phyloP scores from a whole-genome alignment of 345 rosid species.

The Gossypium stocksii region DNA sequence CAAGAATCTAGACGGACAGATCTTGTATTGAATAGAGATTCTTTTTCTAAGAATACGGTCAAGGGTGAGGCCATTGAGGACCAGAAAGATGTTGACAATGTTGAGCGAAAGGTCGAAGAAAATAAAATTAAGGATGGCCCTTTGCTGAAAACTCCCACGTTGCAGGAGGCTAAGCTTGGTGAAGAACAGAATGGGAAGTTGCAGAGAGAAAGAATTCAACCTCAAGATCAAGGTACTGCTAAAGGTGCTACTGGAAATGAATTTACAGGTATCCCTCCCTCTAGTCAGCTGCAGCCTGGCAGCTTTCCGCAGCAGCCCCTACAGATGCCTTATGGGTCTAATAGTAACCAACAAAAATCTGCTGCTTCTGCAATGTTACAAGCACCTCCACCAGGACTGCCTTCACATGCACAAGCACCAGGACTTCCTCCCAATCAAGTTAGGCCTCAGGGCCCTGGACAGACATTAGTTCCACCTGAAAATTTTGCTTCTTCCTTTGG shows the following conservation, averaged over 20 bases:
- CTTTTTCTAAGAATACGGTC: slow-evolving; percentile 20
- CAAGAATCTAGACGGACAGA: slow-evolving; percentile 10
- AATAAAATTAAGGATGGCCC: slow-evolving; percentile 28
- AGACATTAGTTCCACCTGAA: slow-evolving; percentile 29
- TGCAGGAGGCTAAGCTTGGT: slow-evolving; percentile 27
- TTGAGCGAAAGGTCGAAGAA: slow-evolving; percentile 25
- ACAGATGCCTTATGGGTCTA: slow-evolving; percentile 22
- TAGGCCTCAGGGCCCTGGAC: slow-evolving; percentile 37
- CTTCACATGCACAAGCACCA: slow-evolving; percentile 25
- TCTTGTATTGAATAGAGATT: slow-evolving; percentile 19
- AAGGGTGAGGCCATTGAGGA: slow-evolving; percentile 33
- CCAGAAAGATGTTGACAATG: slow-evolving; percentile 27
- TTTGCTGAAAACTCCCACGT: slow-evolving; percentile 15
- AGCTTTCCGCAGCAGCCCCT: slow-evolving; percentile 21
- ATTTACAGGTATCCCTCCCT: slow-evolving; percentile 18
- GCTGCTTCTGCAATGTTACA: slow-evolving; percentile 36
- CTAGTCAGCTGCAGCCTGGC: slow-evolving; percentile 28
- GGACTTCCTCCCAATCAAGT: slow-evolving; percentile 32
- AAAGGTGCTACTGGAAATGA: slow-evolving; percentile 24
- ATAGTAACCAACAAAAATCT: slow-evolving; percentile 37
- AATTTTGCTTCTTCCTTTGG: slow-evolving; percentile 29
- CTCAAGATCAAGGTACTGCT: slow-evolving; percentile 24
- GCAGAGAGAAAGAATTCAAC: slow-evolving; percentile 19
- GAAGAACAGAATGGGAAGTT: slow-evolving; percentile 26
- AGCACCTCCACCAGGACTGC: slow-evolving; percentile 36